Percentiles rank a stretch among this genome's conserved stretches.
These are phyloP conservation scores for Chaetomium globosum DNA, from an alignment of 2,329 filamentous ascomycete genomes.

Conservation along the genomic window DNA sequence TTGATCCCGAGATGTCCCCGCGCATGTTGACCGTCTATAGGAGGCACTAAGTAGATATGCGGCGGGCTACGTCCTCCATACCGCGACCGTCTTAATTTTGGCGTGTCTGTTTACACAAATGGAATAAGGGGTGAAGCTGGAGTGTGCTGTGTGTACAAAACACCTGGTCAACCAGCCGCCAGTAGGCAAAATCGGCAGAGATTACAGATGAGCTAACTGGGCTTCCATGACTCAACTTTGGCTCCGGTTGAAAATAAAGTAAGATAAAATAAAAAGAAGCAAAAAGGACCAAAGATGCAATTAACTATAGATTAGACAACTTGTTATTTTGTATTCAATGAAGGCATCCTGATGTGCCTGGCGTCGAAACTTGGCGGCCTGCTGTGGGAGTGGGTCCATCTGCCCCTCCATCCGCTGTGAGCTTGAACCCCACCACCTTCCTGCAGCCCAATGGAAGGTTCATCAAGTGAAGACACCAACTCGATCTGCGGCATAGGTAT, in stretches of 20 bases:
- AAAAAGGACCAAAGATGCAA: neutral
- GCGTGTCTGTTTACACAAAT: neutral
- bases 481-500: neutral
- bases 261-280: neutral
- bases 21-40: neutral
- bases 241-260: too few species aligned
- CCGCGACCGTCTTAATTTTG: neutral
- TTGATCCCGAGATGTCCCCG: neutral
- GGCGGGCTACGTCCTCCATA: neutral
- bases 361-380: neutral
- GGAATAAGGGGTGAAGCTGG: neutral
- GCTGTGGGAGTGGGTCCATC: neutral
- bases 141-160: neutral
- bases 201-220: neutral
- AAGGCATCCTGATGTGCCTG: too few species aligned
- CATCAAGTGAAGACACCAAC: neutral
- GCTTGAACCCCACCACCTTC: constrained; percentile 11
- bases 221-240: neutral
- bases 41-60: neutral
- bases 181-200: neutral
- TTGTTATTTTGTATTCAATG: too few species aligned
- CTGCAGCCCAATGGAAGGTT: constrained; percentile 3
- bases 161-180: neutral
- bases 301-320: too few species aligned
- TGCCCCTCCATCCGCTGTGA: neutral